Evolutionary conservation across 768 basidiomycete genomes (phyloP).

Genomic region (Suillus occidentalis): DNA sequence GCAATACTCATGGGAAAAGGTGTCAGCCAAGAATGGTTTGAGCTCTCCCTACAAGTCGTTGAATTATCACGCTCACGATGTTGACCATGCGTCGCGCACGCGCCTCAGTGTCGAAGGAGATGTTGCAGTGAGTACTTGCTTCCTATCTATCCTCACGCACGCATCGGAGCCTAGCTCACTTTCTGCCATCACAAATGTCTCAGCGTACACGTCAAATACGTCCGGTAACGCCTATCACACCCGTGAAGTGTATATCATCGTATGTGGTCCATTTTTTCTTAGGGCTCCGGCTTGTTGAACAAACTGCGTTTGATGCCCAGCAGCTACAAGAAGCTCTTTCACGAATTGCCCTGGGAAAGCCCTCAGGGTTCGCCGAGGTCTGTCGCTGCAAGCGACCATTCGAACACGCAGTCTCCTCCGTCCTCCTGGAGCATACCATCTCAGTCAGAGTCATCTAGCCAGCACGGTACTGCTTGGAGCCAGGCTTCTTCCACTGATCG

Average conservation of each 20-base stretch:
- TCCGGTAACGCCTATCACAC: conserved; percentile 38
- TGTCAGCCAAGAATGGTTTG: conserved; percentile 38
- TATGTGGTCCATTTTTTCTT: conserved; percentile 20
- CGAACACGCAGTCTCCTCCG: conserved; percentile 49
- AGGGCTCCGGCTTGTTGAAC: conserved; percentile 14
- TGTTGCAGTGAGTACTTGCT: conserved; percentile 23
- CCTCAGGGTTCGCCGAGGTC: conserved; percentile 32
- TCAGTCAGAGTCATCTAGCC: conserved; percentile 32
- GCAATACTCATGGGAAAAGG: conserved; percentile 37
- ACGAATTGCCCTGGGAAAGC: conserved; percentile 31
- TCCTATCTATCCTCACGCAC: conserved; percentile 9
- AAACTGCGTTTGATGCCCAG: conserved; percentile 16
- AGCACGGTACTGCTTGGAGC: conserved; percentile 28
- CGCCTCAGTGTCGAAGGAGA: conserved; percentile 28
- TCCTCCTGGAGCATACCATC: conserved; percentile 41
- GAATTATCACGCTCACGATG: conserved; percentile 33
- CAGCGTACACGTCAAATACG: conserved; percentile 31
- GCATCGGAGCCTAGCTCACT: conserved; percentile 15
- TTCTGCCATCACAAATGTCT: conserved; percentile 8
- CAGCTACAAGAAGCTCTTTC: conserved; percentile 33
- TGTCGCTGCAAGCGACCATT: conserved; percentile 43
- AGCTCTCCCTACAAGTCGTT: conserved; percentile 34
- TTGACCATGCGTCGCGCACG: conserved; percentile 23
- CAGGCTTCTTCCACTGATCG: conserved; percentile 26
- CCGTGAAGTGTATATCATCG: conserved; percentile 34